phyloP scores from a whole-genome alignment of 164 flowering plant species.

The Protea cynaroides region DNA sequence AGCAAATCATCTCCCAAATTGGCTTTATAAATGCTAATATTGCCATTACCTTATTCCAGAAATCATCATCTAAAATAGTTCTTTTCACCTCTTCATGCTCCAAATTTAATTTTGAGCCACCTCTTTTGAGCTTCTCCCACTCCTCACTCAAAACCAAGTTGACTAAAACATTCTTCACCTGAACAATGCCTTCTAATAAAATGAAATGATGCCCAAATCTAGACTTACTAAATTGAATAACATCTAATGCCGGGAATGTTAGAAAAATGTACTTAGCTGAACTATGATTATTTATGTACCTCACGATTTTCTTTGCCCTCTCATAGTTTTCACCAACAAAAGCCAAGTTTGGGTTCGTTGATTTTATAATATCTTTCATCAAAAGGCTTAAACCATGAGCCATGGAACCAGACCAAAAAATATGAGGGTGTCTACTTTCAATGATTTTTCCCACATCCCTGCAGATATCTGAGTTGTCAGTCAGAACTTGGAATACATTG shows the following conservation, averaged over 20 bases:
- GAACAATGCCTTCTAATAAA: constrained; percentile 7
- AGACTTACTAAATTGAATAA: constrained; percentile 13
- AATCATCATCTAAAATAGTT: constrained; percentile 11
- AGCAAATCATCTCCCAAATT: constrained; percentile 16
- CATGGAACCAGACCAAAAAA: constrained; percentile 31
- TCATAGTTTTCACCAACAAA: constrained; percentile 15
- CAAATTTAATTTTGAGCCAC: not conserved
- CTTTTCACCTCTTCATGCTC: constrained; percentile 4
- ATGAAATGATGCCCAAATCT: constrained; percentile 21
- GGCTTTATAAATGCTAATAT: constrained; percentile 12
- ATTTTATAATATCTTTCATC: constrained; percentile 19
- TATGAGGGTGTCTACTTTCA: constrained; percentile 18
- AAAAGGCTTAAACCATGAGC: constrained; percentile 24
- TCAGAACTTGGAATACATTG: constrained; percentile 18
- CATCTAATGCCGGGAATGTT: constrained; percentile 5
- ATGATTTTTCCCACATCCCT: constrained; percentile 18
- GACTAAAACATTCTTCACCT: constrained; percentile 10
- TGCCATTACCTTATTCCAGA: constrained; percentile 13
- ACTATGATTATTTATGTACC: constrained; percentile 13
- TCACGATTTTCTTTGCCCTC: constrained; percentile 18
- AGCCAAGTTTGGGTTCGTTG: constrained; percentile 9
- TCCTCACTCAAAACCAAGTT: constrained; percentile 12
- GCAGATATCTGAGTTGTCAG: constrained; percentile 15
- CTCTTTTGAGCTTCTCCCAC: constrained; percentile 3
- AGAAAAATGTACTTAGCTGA: constrained; percentile 12